Conservation (phyloP, 495 filamentous ascomycete genomes). For the Penicillium paradoxum region DNA sequence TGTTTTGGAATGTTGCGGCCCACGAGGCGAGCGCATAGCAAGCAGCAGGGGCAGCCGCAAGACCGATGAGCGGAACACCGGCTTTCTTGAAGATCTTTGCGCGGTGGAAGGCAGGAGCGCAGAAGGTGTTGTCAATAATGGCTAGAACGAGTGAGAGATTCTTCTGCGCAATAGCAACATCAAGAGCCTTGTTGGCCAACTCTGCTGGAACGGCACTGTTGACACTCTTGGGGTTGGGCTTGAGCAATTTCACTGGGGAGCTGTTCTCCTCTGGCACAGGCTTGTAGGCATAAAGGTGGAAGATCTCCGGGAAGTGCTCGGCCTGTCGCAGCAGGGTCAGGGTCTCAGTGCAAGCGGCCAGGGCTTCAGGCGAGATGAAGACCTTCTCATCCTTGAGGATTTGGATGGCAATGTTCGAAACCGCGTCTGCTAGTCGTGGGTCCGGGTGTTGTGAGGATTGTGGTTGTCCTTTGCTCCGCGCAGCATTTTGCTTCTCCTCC, state of each 20-base stretch:
- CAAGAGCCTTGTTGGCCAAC: constrained; percentile 65
- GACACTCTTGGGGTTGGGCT: constrained; percentile 60
- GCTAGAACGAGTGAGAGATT: constrained; percentile 70
- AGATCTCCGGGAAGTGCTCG: constrained; percentile 68
- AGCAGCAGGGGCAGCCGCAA: constrained; percentile 60
- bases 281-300: constrained; percentile 81
- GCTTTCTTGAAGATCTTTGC: constrained; percentile 56
- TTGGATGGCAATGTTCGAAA: constrained; percentile 54
- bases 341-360: constrained; percentile 64
- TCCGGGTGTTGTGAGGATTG: constrained; percentile 16
- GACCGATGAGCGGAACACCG: constrained; percentile 44
- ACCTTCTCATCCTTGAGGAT: constrained; percentile 70
- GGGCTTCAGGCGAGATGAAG: constrained; percentile 69
- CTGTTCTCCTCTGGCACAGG: constrained; percentile 60
- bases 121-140: constrained; percentile 75
- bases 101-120: constrained; percentile 63
- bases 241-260: constrained; percentile 52
- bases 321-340: constrained; percentile 67
- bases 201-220: constrained; percentile 64
- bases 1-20: constrained; percentile 54
- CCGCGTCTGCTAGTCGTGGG: constrained; percentile 31
- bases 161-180: constrained; percentile 68
- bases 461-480: constrained; percentile 10
- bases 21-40: constrained; percentile 61
- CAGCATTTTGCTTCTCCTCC: constrained; percentile 38